Base-by-base conservation (phyloP, 495 filamentous ascomycete species). In the Aspergillus mulundensis region DNA sequence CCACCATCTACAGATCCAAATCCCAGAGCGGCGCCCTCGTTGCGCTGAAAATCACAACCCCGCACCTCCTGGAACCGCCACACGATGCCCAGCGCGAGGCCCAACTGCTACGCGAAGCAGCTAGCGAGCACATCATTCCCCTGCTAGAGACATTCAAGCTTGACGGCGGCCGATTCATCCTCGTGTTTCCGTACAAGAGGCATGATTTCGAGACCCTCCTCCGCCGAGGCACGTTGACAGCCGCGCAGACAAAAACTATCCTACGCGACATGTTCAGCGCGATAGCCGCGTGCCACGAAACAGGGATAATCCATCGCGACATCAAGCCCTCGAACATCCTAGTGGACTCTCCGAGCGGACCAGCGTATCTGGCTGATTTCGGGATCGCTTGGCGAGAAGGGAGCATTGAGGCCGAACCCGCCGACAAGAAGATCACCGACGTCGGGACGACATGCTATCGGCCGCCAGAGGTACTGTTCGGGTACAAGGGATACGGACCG, bases 381-480 rank as follows among this genome's bases (percentile, higher is more conserved):
- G 94, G 94, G 19, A 93, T 93, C 36, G 83, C 93, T 7, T 97
- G 88, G 88, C 82, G 85, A 56, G 81, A 86, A 8, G 66, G 72
- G 2, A 86, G 85, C 28, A 53, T 75, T 2, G 64, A 70, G 1
- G 79, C 81, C 15, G 91, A 97, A 66, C 81, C 85, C 8, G 58
- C 75, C 8, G 68, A 81, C 48, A 58, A 78, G 48, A 97, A 96
- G 70, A 87, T 96, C 57, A 86, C 91, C 14, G 94, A 99, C 68
- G 86, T 99, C 10, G 94, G 94, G 6, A 97, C 94, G 0, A 90
- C 91, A 0, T 84, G 84, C 49, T 99, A 99, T 66, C 84, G 95
- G 12, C 78, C 94, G 0, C 94, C 94, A 0, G 94, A 99, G 70
- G 78, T 92, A 3, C 74, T 99, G 11, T 99, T 99, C 67, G 95